Evolutionary conservation across 1,284 basidiomycete genomes (phyloP).

Genomic region (Malassezia pachydermatis): DNA sequence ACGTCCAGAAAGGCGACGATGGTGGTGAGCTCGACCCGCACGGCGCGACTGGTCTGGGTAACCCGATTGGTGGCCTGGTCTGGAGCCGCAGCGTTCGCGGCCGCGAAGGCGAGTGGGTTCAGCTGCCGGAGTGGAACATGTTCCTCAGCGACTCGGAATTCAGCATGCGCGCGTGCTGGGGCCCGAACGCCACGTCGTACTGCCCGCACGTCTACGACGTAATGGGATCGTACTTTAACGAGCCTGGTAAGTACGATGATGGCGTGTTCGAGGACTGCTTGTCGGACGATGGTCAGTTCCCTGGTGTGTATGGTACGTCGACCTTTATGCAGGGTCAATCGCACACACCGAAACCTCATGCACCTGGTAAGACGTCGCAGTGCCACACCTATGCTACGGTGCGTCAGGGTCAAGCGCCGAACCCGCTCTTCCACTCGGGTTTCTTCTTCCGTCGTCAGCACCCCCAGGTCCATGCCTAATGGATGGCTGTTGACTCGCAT

Average conservation of each 20-base stretch:
- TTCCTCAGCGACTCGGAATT: constrained; percentile 42
- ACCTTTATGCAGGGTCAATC: constrained; percentile 35
- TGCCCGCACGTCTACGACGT: constrained; percentile 46
- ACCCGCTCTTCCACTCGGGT: background rate
- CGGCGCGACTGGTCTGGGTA: constrained; percentile 37
- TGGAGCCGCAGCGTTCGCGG: constrained; percentile 25
- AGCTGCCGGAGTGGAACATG: constrained; percentile 42
- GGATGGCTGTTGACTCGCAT: background rate
- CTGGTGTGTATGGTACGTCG: constrained; percentile 36
- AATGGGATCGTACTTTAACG: constrained; percentile 38
- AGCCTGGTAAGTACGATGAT: constrained; percentile 36
- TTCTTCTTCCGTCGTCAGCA: background rate
- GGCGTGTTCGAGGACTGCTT: constrained; percentile 38
- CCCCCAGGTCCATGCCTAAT: background rate
- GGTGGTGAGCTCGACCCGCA: constrained; percentile 49
- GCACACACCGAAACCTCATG: constrained; percentile 2
- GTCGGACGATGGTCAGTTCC: constrained; percentile 32
- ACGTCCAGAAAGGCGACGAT: constrained; percentile 37
- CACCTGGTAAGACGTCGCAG: constrained; percentile 5
- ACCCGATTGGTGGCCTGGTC: constrained; percentile 36
- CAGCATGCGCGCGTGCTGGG: constrained; percentile 45
- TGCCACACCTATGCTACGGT: constrained; percentile 7
- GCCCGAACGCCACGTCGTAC: constrained; percentile 29
- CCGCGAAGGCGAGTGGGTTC: constrained; percentile 34
- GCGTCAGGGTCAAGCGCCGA: background rate